Evolutionary conservation across 176 grass and related monocot genomes (phyloP).

Genomic region (Oryza brachyantha): DNA sequence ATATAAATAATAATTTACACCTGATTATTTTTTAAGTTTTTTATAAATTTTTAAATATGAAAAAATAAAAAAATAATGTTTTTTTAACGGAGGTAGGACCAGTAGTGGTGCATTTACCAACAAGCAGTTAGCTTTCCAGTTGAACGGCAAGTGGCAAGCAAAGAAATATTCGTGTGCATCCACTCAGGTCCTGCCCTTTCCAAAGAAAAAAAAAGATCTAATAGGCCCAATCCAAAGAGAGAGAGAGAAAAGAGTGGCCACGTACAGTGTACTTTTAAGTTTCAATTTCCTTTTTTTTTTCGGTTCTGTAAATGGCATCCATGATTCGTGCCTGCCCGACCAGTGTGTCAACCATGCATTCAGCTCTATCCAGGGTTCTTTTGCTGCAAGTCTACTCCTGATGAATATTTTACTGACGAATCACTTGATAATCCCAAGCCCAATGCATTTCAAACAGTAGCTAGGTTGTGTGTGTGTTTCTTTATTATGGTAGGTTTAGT

Average conservation of each 20-base stretch:
- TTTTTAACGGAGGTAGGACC: too few relatives aligned
- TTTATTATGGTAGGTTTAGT: not conserved
- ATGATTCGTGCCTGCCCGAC: not conserved
- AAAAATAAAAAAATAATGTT: too few relatives aligned
- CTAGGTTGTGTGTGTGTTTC: not conserved
- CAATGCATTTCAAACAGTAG: not conserved
- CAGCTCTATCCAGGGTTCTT: not conserved
- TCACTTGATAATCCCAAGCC: not conserved
- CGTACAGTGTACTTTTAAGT: not conserved
- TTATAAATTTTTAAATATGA: too few relatives aligned
- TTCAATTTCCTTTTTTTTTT: too few relatives aligned
- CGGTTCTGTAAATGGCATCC: not conserved
- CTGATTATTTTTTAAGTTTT: too few relatives aligned
- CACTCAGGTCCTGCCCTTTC: not conserved
- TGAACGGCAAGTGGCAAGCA: not conserved
- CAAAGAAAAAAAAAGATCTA: conserved; percentile 11
- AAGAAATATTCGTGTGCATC: conserved; percentile 1
- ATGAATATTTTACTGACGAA: not conserved
- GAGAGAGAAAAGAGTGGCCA: not conserved
- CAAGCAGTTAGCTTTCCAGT: not conserved
- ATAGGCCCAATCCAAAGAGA: conserved; percentile 11
- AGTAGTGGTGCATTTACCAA: not conserved
- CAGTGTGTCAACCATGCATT: not conserved
- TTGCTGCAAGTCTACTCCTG: not conserved
- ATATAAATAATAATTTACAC: too few relatives aligned